Evolutionary conservation across 345 rosid genomes (phyloP), one percentile per base, ranked within the genome.

Genomic region (Mallotus nudiflorus): DNA sequence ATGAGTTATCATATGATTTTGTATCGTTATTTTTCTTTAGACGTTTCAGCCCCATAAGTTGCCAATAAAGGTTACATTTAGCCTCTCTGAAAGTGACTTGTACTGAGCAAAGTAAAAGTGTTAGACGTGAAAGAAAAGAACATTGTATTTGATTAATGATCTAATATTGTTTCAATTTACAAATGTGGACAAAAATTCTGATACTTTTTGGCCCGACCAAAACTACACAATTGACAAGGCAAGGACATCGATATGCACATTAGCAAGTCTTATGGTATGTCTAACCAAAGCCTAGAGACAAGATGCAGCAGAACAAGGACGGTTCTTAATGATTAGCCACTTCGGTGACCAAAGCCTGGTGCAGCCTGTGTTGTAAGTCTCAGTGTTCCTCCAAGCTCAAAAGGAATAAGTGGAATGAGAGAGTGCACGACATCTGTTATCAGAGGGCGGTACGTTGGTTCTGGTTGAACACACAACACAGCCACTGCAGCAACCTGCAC

Each of bases 401-500:
- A 4, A 3, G 99, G 89, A 62, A 95, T 85, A 4, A 92, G 85
- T 18, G 99, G 97, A 67, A 92, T 72, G 18, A 95, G 92, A 55
- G 99, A 92, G 71, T 95, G 96, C 74, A 95, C 77, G 7, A 95
- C 96, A 62, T 95, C 99, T 0, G 89, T 86, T 37, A 95, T 92
- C 67, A 95, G 82, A 0, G 99, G 99, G 0, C 99, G 87, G 61
- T 95, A 95, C 61, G 92, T 83, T 19, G 97, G 97, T 72, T 95
- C 97, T 5, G 97, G 91, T 77, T 95, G 99, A 75, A 95, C 87
- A 62, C 97, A 95, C 67, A 95, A 77, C 37, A 95, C 87, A 33
- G 99, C 96, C 58, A 95, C 96, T 39, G 99, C 99, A 0, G 99
- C 99, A 33, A 92, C 97, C 98, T 94, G 80, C 81, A 85, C 37